phyloP scores from a whole-genome alignment of 768 basidiomycete genomes.

The Podaxis sp. region DNA sequence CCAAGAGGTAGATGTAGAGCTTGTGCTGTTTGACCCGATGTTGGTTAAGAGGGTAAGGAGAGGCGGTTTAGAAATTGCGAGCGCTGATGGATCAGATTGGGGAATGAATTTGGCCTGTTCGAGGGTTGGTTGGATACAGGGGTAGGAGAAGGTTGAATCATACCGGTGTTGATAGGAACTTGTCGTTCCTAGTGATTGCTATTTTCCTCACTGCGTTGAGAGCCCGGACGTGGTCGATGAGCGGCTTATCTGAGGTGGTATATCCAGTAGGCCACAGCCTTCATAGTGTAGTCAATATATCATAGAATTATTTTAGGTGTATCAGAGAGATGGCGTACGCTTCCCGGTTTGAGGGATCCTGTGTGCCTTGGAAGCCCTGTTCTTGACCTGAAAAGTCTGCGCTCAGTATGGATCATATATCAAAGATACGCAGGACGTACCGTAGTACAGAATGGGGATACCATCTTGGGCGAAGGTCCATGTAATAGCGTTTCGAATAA shows the following conservation, averaged over 20 bases:
- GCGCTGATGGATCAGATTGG: constrained; percentile 30
- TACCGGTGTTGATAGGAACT: constrained; percentile 46
- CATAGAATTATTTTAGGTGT: not conserved
- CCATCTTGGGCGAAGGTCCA: constrained; percentile 66
- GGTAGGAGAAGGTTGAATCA: constrained; percentile 10
- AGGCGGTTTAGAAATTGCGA: constrained; percentile 52
- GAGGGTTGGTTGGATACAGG: not conserved
- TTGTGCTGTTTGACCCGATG: constrained; percentile 32
- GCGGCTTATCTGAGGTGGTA: constrained; percentile 36
- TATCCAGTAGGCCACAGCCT: constrained; percentile 63
- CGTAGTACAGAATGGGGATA: constrained; percentile 57
- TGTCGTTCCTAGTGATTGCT: constrained; percentile 36
- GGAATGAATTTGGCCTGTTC: constrained; percentile 41
- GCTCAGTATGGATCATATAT: not conserved
- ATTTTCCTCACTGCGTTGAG: constrained; percentile 53
- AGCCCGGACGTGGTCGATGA: constrained; percentile 39
- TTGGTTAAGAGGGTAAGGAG: constrained; percentile 55
- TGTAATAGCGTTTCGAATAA: constrained; percentile 51
- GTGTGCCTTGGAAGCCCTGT: constrained; percentile 54
- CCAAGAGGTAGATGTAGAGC: constrained; percentile 25
- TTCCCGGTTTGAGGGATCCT: constrained; percentile 63
- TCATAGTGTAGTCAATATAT: not conserved
- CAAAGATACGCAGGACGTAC: not conserved
- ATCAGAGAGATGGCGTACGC: constrained; percentile 27
- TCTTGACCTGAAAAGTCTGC: constrained; percentile 38